Evolutionary conservation across 1,284 basidiomycete species (phyloP).

Genomic region (Ganoderma boninense): DNA sequence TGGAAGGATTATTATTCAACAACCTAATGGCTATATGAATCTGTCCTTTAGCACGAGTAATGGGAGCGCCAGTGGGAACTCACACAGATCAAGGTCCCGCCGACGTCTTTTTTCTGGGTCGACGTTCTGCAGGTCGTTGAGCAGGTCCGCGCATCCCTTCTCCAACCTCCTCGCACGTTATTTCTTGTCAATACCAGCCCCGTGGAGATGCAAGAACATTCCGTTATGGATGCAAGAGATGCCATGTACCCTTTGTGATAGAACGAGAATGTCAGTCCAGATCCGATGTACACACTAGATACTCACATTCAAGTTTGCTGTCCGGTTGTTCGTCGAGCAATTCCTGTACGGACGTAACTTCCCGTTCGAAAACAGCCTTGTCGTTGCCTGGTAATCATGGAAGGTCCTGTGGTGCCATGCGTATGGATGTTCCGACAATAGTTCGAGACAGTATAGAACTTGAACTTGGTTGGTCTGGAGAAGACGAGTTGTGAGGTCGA

Average conservation of each 20-base stretch:
- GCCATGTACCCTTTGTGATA: conserved; percentile 85
- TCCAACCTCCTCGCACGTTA: conserved; percentile 47
- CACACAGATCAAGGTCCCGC: conserved; percentile 73
- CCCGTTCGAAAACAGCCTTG: conserved; percentile 68
- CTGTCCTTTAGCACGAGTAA: neutral
- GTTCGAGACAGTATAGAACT: conserved; percentile 95
- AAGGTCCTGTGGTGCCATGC: conserved; percentile 66
- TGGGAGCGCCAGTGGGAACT: conserved; percentile 32
- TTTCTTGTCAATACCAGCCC: conserved; percentile 34
- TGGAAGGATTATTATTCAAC: neutral
- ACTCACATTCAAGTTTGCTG: conserved; percentile 89
- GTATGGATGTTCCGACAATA: conserved; percentile 79
- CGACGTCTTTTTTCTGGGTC: conserved; percentile 62
- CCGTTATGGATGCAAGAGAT: conserved; percentile 83
- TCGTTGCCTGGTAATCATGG: conserved; percentile 52
- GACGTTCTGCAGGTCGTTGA: conserved; percentile 59
- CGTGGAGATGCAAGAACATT: conserved; percentile 58
- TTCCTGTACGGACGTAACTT: conserved; percentile 85
- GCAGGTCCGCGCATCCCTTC: conserved; percentile 60
- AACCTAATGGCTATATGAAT: neutral
- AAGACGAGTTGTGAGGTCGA: conserved; percentile 79
- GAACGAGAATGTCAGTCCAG: neutral
- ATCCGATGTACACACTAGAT: neutral
- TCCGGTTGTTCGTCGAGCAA: conserved; percentile 72
- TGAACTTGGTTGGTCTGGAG: conserved; percentile 78